Evolutionary conservation across 2,329 filamentous ascomycete species (phyloP), one percentile per base, ranked within the genome.

Genomic region (Simplicillium sp.): DNA sequence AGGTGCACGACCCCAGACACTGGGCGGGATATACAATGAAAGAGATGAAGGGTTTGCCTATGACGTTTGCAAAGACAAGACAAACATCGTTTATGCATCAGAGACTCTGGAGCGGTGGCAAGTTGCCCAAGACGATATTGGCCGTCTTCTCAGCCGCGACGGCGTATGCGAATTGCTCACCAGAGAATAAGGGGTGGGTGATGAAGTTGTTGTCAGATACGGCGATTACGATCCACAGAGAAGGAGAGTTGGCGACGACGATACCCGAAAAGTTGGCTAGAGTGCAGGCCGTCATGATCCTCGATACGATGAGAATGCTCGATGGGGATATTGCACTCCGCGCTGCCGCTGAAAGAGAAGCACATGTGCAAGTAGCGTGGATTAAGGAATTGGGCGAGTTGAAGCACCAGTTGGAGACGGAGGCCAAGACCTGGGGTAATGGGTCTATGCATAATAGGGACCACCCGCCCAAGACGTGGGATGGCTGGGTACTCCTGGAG

Each of bases 401-500:
- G 15, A 55, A 51, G 36, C 51, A 57, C 11, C 59, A 66, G 39
- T 46, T 69, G 29, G 57, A 62, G 35, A 51, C 50, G 14, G 44
- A 50, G 36, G 50, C 42, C 9, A 11, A 29, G 15, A 34, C 37
- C 34, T 35, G 32, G 17, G 37, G 29, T 29, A 34, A 34, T 14
- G 39, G 34, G 13, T 15, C 29, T 3, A 8, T 13, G 11, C 46
- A 43, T 36, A 42, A 55, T 29, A 53, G 56, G 28, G 56, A 61
- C 3, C 52, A 50, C 18, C 57, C 60, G 16, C 66, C 67, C 1
- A 52, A 58, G 39, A 62, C 52, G 18, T 70, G 67, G 67, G 65
- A 70, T 54, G 63, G 52, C 12, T 70, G 67, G 67, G 43, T 69
- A 9, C 56, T 70, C 12, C 50, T 62, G 4, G 67, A 70, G 50